Evolutionary conservation across 805 yeast species (phyloP).

Genomic region (Suhomyces prunicola): DNA sequence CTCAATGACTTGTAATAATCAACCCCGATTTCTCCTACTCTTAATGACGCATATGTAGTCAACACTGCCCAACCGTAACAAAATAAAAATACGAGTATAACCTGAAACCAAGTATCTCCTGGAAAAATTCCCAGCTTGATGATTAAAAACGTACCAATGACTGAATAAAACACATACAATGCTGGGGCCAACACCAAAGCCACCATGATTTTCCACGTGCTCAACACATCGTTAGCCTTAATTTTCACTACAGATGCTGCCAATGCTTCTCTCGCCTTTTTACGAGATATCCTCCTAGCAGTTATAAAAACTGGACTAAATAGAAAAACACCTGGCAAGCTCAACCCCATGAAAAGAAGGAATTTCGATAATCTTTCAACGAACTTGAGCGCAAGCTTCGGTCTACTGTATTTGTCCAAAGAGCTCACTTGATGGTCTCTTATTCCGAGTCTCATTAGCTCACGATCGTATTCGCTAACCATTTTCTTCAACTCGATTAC

Average conservation of each 20-base stretch:
- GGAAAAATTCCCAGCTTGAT: conserved; percentile 13
- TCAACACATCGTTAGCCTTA: conserved; percentile 40
- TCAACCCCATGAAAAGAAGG: conserved; percentile 27
- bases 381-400: conserved; percentile 22
- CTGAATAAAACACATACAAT: conserved; percentile 37
- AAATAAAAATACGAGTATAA: conserved; percentile 20
- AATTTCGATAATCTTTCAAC: conserved; percentile 25
- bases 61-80: conserved; percentile 37
- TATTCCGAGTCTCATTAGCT: conserved; percentile 29
- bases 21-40: conserved; percentile 42
- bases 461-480: conserved; percentile 34
- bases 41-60: conserved; percentile 40
- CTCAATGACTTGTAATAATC: conserved; percentile 39
- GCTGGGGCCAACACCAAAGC: conserved; percentile 41
- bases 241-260: conserved; percentile 38
- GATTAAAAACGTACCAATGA: conserved; percentile 28
- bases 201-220: conserved; percentile 43
- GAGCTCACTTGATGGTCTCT: conserved; percentile 42
- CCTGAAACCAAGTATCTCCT: conserved; percentile 9
- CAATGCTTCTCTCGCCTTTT: conserved; percentile 38
- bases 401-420: conserved; percentile 20
- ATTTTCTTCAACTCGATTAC: conserved; percentile 26
- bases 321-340: conserved; percentile 36
- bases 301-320: conserved; percentile 41
- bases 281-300: conserved; percentile 28